Percentiles rank a stretch among this genome's conserved stretches.
Evolutionary conservation across 192 early-diverging fungal species (phyloP).

Genomic region (Glomus cerebriforme): DNA sequence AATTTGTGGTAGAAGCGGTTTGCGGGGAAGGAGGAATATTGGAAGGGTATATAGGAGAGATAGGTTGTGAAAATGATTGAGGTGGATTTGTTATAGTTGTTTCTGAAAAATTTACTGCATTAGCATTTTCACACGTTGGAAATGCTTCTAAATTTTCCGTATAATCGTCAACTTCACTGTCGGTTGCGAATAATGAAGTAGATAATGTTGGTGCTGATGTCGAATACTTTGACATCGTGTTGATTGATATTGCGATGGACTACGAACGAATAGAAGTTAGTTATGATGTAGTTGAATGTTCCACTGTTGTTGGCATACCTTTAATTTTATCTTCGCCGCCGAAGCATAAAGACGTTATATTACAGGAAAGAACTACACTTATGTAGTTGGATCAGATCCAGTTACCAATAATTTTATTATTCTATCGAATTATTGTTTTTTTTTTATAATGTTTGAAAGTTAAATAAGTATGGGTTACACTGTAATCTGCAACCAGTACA

Average conservation of each 20-base stretch:
- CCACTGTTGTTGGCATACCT: background rate
- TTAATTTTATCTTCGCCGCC: background rate
- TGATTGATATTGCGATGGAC: background rate
- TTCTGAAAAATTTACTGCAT: background rate
- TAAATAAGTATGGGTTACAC: background rate
- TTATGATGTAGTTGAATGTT: background rate
- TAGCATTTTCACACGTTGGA: background rate
- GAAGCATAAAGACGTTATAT: slow-evolving; percentile 1
- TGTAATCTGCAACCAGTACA: background rate
- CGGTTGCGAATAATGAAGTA: background rate
- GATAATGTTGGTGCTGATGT: background rate
- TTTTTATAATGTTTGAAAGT: too few relatives aligned
- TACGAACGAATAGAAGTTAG: background rate
- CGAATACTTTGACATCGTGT: slow-evolving; percentile 11
- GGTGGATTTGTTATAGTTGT: background rate
- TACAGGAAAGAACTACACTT: background rate
- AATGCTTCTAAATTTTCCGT: background rate
- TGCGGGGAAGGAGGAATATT: background rate
- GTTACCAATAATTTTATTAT: background rate
- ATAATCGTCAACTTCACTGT: background rate
- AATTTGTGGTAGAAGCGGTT: background rate
- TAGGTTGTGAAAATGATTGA: background rate
- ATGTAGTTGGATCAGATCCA: background rate
- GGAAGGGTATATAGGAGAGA: background rate
- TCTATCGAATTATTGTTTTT: too few relatives aligned